Evolutionary conservation across 2,329 filamentous ascomycete species (phyloP).

Genomic region (Daldinia eschscholtzii): DNA sequence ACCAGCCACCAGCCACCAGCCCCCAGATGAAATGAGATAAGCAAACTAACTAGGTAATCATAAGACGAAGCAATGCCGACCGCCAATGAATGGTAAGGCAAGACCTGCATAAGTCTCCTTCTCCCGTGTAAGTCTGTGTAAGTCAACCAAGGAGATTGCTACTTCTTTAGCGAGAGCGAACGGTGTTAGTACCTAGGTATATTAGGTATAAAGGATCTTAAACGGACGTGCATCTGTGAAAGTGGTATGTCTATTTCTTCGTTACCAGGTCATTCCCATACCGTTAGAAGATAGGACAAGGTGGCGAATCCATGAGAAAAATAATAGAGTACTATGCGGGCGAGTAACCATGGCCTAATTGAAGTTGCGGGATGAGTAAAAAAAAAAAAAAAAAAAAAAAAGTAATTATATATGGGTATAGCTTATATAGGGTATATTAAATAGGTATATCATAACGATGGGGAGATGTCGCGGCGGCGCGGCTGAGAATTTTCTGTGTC

Average conservation of each 20-base stretch:
- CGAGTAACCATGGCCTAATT: conserved; percentile 9
- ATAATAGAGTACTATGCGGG: not conserved
- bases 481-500: conserved; percentile 42
- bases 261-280: conserved; percentile 10
- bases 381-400: no score
- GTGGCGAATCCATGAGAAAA: conserved; percentile 8
- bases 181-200: conserved; percentile 1
- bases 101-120: conserved; percentile 26
- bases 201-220: not conserved
- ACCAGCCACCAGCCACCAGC: not conserved
- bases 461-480: conserved; percentile 19
- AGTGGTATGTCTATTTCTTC: conserved; percentile 16
- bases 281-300: not conserved
- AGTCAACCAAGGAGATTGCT: conserved; percentile 6
- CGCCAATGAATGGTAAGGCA: conserved; percentile 7
- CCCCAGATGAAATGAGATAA: conserved; percentile 1
- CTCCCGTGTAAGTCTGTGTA: conserved; percentile 8
- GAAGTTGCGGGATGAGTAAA: conserved; percentile 5
- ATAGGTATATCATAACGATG: conserved; percentile 19
- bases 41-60: conserved; percentile 23
- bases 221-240: conserved; percentile 26
- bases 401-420: not conserved
- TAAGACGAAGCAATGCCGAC: conserved; percentile 11
- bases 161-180: conserved; percentile 6
- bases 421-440: conserved; percentile 3